Conservation (phyloP, 352 stramenopile species). For the Phytophthora europaea region DNA sequence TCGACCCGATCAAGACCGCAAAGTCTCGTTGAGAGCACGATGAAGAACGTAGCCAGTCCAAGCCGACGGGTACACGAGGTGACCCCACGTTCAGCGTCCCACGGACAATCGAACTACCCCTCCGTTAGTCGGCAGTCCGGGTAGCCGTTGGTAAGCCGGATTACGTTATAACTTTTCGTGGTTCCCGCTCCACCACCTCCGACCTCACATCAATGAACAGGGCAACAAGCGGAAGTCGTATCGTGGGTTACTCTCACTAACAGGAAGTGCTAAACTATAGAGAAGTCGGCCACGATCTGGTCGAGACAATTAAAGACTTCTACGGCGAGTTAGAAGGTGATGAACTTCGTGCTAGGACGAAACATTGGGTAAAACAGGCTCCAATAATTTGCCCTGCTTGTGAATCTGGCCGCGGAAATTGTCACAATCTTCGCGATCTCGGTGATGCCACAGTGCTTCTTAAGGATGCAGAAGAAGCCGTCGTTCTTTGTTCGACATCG, state of each 20-base stretch:
- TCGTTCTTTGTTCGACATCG: background rate
- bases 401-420: background rate
- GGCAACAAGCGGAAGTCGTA: constrained; percentile 2
- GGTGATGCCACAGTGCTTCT: background rate
- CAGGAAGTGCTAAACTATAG: background rate
- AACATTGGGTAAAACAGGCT: background rate
- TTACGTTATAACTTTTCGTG: too few species aligned
- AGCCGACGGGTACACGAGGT: too few species aligned
- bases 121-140: too few species aligned
- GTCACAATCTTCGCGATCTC: background rate
- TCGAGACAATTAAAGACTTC: background rate
- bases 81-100: too few species aligned
- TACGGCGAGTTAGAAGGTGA: background rate
- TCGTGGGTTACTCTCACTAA: background rate
- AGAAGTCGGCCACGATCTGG: background rate
- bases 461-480: background rate
- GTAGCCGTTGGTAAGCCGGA: too few species aligned
- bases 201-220: constrained; percentile 1
- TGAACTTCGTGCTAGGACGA: background rate
- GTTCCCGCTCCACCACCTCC: too few species aligned
- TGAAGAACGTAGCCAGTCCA: too few species aligned
- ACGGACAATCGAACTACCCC: too few species aligned
- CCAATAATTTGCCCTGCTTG: background rate
- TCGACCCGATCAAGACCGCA: too few species aligned
- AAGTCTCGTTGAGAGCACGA: too few species aligned